phyloP scores from a whole-genome alignment of 257 asterid species.

The Ilex aquifolium region DNA sequence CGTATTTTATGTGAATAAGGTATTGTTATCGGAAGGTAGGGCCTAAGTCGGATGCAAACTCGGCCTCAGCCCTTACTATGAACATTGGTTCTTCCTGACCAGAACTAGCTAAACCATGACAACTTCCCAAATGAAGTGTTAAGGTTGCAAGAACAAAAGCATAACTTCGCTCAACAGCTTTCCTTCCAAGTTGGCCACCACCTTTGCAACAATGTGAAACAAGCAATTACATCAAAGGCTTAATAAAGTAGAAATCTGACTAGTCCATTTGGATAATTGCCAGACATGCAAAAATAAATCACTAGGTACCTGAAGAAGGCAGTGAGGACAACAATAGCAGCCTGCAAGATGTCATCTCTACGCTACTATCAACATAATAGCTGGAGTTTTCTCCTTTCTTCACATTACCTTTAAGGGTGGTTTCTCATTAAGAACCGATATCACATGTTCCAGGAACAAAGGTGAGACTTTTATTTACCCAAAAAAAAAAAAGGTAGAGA shows the following conservation, averaged over 20 bases:
- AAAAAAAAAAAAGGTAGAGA: conserved; percentile 34
- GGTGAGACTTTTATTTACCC: conserved; percentile 40
- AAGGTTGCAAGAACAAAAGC: conserved; percentile 90
- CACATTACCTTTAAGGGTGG: conserved; percentile 43
- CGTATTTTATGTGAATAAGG: too few relatives aligned
- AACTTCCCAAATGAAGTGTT: conserved; percentile 82
- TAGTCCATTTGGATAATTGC: conserved; percentile 31
- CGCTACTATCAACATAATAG: conserved; percentile 35
- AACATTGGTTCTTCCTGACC: conserved; percentile 83
- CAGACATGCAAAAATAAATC: conserved; percentile 34
- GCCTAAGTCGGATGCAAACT: too few relatives aligned
- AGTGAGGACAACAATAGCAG: conserved; percentile 84
- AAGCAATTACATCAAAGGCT: conserved; percentile 12
- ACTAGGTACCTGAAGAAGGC: conserved; percentile 74
- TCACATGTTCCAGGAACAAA: conserved; percentile 85
- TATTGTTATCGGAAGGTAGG: too few relatives aligned
- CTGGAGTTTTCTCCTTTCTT: conserved; percentile 53
- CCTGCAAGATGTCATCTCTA: conserved; percentile 66
- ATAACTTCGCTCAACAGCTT: conserved; percentile 83
- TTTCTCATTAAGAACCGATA: conserved; percentile 64
- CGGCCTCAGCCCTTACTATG: too few relatives aligned
- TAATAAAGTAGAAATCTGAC: conserved; percentile 12
- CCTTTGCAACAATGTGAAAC: conserved; percentile 55
- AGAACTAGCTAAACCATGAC: conserved; percentile 67
- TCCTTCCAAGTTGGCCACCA: conserved; percentile 89